Base-by-base conservation (phyloP, 106 monocot species). In the Dendrobium nobile region DNA sequence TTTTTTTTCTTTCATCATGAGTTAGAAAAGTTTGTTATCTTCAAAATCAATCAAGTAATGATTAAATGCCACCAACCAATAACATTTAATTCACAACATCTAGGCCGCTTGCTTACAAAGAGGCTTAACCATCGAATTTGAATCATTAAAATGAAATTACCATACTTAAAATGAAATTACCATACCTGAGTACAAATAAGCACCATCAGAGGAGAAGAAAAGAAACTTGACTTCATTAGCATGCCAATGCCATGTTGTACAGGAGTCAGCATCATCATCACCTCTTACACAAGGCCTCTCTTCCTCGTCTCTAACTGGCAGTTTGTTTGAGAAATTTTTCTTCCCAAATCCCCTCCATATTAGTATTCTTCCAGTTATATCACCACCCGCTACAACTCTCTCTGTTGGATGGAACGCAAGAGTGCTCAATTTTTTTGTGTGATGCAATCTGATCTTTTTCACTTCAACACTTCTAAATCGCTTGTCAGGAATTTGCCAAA, bases 201-300 rank as follows among this genome's bases (percentile, higher is more conserved):
- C 88, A 76, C 92, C 99, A 89, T 99, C 99, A 26, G 89, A 82
- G 68, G 99, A 99, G 80, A 99, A 95, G 58, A 74, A 80, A 40
- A 99, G 88, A 77, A 99, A 86, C 24, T 80, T 87, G 10, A 99
- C 86, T 88, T 84, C 88, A 81, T 47, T 83, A 37, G 99, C 77
- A 85, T 99, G 99, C 99, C 99, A 99, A 73, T 99, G 95, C 95
- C 95, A 93, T 81, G 99, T 99, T 16, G 93, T 86, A 70, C 88
- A 91, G 19, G 87, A 83, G 10, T 91, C 95, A 56, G 88, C 93
- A 81, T 99, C 95, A 87, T 93, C 99, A 48, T 92, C 73, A 41
- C 77, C 88, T 78, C 93, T 90, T 31, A 88, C 91, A 24, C 89
- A 90, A 84, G 85, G 85, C 67, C 75, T 89, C 17, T 84, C 91